phyloP scores from a whole-genome alignment of 2,329 filamentous ascomycete genomes.

The Trichoderma hamatum region DNA sequence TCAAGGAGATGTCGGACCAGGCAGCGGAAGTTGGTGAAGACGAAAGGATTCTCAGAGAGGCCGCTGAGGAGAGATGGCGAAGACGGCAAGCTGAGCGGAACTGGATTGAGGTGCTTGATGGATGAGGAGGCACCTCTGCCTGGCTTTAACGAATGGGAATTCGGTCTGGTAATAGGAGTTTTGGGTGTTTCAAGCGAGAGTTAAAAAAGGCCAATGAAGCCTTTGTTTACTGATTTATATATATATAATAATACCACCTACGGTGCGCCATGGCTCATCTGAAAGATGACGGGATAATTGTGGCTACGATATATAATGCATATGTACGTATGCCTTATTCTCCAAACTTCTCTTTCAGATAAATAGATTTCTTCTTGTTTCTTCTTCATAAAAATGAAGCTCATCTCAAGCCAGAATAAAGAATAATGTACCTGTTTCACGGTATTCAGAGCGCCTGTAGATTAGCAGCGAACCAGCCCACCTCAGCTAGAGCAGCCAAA shows the following conservation, averaged over 20 bases:
- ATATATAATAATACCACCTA: background rate
- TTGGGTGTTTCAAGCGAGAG: background rate
- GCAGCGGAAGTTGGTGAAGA: conserved; percentile 55
- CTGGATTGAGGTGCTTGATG: conserved; percentile 45
- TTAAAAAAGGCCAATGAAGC: background rate
- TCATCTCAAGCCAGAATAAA: background rate
- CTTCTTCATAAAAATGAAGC: too few relatives aligned
- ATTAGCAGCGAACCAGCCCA: background rate
- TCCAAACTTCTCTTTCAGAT: background rate
- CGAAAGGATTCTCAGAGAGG: conserved; percentile 55
- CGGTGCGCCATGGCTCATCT: background rate
- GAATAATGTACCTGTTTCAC: background rate
- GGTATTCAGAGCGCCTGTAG: background rate
- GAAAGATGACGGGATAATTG: background rate
- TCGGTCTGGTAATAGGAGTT: background rate
- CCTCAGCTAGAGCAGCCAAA: background rate
- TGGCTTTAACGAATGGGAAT: background rate
- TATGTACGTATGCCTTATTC: background rate
- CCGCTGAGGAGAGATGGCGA: conserved; percentile 54
- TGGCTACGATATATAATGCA: too few relatives aligned
- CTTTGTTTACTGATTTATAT: background rate
- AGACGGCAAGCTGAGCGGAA: conserved; percentile 56
- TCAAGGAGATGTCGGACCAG: conserved; percentile 57
- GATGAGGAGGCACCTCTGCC: conserved; percentile 26
- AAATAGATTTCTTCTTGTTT: too few relatives aligned